These are phyloP conservation scores for Eimeria sp. DNA, from an alignment of 169 alveolate genomes.

Conservation along the genomic window DNA sequence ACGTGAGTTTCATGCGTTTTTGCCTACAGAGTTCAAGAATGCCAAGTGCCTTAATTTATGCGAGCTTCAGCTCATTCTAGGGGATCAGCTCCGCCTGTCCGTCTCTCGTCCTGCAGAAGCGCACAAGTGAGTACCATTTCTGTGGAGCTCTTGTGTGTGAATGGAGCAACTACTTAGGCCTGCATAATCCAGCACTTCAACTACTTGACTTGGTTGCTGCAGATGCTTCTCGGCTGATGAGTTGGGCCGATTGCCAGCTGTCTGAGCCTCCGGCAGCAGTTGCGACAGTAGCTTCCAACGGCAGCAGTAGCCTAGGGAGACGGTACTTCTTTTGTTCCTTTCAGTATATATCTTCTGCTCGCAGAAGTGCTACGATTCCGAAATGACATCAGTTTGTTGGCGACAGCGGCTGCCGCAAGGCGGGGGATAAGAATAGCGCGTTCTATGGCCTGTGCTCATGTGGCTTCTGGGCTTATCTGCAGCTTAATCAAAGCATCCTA, in stretches of 20 bases:
- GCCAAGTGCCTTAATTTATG: slow-evolving; percentile 42
- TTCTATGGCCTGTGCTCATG: not conserved
- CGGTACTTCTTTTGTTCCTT: not conserved
- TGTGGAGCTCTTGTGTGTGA: not conserved
- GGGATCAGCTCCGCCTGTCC: slow-evolving; percentile 53
- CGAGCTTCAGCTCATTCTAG: slow-evolving; percentile 59
- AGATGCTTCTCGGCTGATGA: not conserved
- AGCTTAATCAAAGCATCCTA: slow-evolving; percentile 90
- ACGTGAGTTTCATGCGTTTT: not conserved
- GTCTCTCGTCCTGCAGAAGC: slow-evolving; percentile 59
- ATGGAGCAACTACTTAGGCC: too few relatives aligned
- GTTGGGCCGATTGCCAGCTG: not conserved
- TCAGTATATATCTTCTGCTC: not conserved
- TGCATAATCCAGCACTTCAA: too few relatives aligned
- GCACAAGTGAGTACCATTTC: slow-evolving; percentile 19
- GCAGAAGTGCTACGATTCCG: not conserved
- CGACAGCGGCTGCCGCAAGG: not conserved
- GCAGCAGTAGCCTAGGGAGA: not conserved
- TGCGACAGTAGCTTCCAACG: not conserved
- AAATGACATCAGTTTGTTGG: not conserved
- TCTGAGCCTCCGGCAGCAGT: not conserved
- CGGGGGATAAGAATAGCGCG: not conserved
- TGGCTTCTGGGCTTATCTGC: not conserved
- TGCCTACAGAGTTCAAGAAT: slow-evolving; percentile 26
- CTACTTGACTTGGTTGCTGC: not conserved